A percentile compares a stretch with the other conserved stretches of the same genome.
These are phyloP conservation scores for Camellia oleifera DNA, from an alignment of 179 eudicot species.

Conservation along the genomic window DNA sequence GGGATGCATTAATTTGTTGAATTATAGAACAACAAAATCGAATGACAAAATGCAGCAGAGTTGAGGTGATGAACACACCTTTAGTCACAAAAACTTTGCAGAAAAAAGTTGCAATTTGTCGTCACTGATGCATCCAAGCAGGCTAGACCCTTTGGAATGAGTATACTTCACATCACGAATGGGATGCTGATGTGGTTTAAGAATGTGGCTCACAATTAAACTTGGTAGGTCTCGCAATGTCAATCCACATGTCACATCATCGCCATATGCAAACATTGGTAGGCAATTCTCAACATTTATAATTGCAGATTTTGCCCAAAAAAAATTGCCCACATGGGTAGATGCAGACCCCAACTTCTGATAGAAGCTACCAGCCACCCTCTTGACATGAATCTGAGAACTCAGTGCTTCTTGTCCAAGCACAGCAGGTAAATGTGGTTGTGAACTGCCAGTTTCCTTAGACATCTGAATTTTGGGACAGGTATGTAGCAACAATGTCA, in stretches of 20 bases:
- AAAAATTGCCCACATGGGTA: background rate
- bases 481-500: background rate
- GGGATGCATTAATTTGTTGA: no score
- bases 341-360: background rate
- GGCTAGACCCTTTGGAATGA: background rate
- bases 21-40: no score
- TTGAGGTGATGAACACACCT: background rate
- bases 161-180: background rate
- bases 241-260: background rate
- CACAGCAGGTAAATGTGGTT: background rate
- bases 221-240: background rate
- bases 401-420: background rate
- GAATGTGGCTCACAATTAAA: background rate
- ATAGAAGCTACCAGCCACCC: background rate
- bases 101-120: background rate
- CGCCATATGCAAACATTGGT: background rate
- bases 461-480: background rate
- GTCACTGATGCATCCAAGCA: background rate
- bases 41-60: no score
- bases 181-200: background rate
- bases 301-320: background rate
- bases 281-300: background rate
- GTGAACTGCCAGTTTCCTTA: background rate
- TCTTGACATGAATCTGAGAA: constrained; percentile 1
- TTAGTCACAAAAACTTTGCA: background rate